phyloP scores from a whole-genome alignment of 108 stramenopile species.

The Cyclotella atomus region DNA sequence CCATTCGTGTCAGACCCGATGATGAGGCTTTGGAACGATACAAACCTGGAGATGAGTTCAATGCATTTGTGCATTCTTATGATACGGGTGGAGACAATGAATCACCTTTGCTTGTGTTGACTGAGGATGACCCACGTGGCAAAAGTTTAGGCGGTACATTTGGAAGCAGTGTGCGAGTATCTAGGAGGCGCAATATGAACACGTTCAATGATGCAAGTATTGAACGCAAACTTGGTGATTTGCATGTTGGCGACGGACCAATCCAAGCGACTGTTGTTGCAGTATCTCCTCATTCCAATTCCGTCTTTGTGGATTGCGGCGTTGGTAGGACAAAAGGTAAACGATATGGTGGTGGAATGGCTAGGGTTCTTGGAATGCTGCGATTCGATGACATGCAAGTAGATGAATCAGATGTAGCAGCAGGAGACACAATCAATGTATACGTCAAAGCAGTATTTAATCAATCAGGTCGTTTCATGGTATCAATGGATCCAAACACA shows the following conservation, averaged over 20 bases:
- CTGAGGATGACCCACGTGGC: constrained; percentile 62
- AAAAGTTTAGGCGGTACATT: constrained; percentile 28
- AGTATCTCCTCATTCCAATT: constrained; percentile 55
- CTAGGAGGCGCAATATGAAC: constrained; percentile 22
- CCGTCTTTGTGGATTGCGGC: constrained; percentile 76
- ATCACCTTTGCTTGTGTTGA: constrained; percentile 68
- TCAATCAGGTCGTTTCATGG: constrained; percentile 75
- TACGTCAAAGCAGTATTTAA: constrained; percentile 74
- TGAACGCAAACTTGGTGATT: constrained; percentile 36
- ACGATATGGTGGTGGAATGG: constrained; percentile 48
- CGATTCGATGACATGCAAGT: constrained; percentile 64
- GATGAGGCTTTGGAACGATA: constrained; percentile 62
- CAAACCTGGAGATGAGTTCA: constrained; percentile 60
- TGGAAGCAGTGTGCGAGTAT: constrained; percentile 39
- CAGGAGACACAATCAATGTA: constrained; percentile 73
- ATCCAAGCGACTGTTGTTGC: constrained; percentile 69
- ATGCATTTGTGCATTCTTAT: constrained; percentile 71
- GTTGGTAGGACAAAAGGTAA: constrained; percentile 60
- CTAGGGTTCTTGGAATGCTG: constrained; percentile 68
- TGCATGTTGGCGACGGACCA: constrained; percentile 77
- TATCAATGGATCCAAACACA: constrained; percentile 68
- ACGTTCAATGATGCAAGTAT: constrained; percentile 12
- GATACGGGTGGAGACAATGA: constrained; percentile 71
- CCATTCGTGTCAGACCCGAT: constrained; percentile 66
- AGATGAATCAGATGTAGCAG: constrained; percentile 41